Evolutionary conservation across 345 rosid genomes (phyloP).

Genomic region (Aegle marmelos): DNA sequence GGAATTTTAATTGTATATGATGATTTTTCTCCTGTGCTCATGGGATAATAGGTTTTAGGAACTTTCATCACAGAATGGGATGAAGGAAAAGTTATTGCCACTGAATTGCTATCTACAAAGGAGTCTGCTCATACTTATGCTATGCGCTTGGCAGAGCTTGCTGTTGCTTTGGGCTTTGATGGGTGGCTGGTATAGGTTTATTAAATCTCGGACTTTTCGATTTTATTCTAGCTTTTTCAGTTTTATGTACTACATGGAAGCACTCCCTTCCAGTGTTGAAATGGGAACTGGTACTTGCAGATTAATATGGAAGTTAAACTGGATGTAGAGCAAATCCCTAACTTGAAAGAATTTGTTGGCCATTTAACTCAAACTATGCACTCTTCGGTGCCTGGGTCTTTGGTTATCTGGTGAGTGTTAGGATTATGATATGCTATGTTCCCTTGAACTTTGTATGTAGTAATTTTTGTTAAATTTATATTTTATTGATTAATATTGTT

Average conservation of each 20-base stretch:
- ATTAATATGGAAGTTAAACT: constrained; percentile 65
- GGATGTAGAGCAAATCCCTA: constrained; percentile 47
- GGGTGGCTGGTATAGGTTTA: constrained; percentile 77
- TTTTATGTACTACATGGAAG: neutral
- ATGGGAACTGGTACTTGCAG: constrained; percentile 35
- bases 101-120: constrained; percentile 56
- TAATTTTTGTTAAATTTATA: constrained; percentile 1
- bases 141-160: constrained; percentile 67
- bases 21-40: constrained; percentile 12
- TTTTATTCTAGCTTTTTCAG: neutral
- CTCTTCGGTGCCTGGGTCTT: constrained; percentile 57
- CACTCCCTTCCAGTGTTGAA: constrained; percentile 1
- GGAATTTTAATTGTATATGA: neutral
- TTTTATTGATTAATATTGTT: neutral
- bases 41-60: constrained; percentile 63
- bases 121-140: constrained; percentile 73
- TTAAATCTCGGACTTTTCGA: neutral
- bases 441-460: neutral
- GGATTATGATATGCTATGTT: neutral
- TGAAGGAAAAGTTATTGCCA: constrained; percentile 58
- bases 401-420: constrained; percentile 69
- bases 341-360: constrained; percentile 60
- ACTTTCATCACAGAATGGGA: constrained; percentile 87
- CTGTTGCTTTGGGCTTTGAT: constrained; percentile 66
- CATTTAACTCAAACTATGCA: constrained; percentile 75